Percentiles rank a stretch among this genome's conserved stretches.
These are phyloP conservation scores for Ogataea philodendri DNA, from an alignment of 805 yeast genomes.

Conservation along the genomic window DNA sequence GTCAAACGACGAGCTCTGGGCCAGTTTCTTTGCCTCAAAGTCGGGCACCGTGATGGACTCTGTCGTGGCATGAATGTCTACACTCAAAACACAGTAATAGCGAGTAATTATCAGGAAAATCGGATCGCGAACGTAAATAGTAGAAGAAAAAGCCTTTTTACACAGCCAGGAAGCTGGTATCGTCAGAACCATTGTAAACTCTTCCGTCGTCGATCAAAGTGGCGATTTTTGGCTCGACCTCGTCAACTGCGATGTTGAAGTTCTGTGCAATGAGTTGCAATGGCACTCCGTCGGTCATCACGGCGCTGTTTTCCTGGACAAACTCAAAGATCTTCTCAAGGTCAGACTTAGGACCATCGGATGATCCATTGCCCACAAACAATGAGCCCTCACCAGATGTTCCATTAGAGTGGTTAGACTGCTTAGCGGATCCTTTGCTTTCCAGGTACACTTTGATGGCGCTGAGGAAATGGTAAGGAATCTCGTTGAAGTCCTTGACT, in stretches of 20 bases:
- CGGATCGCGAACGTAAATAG: constrained; percentile 8
- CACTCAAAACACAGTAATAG: constrained; percentile 2
- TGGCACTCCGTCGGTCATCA: constrained; percentile 79
- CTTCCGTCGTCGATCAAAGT: constrained; percentile 65
- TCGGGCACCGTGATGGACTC: constrained; percentile 24
- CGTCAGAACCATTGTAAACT: constrained; percentile 69
- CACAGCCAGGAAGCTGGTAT: constrained; percentile 55
- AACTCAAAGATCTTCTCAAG: constrained; percentile 49
- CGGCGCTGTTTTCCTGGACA: constrained; percentile 47
- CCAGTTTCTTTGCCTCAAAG: constrained; percentile 48
- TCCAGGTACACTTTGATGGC: constrained; percentile 58
- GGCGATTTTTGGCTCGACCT: constrained; percentile 49
- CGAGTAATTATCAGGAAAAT: constrained; percentile 5
- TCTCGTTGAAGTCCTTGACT: constrained; percentile 63
- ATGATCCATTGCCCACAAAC: constrained; percentile 43
- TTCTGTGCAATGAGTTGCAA: constrained; percentile 57
- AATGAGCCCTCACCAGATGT: constrained; percentile 32
- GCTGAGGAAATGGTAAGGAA: constrained; percentile 63
- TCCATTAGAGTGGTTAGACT: constrained; percentile 31
- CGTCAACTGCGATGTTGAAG: constrained; percentile 48
- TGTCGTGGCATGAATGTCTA: constrained; percentile 3
- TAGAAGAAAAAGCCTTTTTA: constrained; percentile 28
- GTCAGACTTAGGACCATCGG: constrained; percentile 27
- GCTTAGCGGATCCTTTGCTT: constrained; percentile 39
- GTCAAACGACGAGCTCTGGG: constrained; percentile 58